phyloP scores from a whole-genome alignment of 2,329 filamentous ascomycete species.

The Falciphora oryzae region DNA sequence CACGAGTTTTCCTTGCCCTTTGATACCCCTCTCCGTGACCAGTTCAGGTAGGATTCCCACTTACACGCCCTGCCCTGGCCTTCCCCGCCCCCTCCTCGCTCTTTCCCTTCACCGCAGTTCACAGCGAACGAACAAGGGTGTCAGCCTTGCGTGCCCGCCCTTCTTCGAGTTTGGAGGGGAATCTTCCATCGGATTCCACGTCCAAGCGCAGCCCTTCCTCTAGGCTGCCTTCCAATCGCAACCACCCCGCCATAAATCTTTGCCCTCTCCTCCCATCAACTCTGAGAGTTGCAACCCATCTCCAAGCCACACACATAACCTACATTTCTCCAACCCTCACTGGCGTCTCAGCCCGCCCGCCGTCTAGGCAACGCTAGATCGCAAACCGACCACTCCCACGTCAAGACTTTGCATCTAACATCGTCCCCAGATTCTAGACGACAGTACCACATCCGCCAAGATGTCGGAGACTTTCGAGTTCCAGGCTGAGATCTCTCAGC shows the following conservation, averaged over 20 bases:
- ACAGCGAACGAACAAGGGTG: constrained; percentile 1
- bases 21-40: constrained; percentile 2
- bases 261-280: neutral
- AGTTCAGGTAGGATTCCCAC: constrained; percentile 8
- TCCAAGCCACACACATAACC: neutral
- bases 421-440: constrained; percentile 1
- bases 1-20: constrained; percentile 4
- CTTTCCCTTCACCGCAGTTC: constrained; percentile 3
- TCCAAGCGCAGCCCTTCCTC: neutral
- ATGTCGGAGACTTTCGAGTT: constrained; percentile 99
- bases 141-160: constrained; percentile 9
- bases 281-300: neutral
- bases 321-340: neutral
- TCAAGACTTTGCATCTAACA: neutral
- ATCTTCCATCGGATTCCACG: constrained; percentile 10
- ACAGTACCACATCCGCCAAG: constrained; percentile 38
- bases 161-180: neutral
- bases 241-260: neutral
- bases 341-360: neutral
- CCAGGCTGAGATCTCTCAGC: constrained; percentile 99
- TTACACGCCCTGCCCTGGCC: neutral
- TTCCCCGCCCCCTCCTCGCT: constrained; percentile 2
- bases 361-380: neutral
- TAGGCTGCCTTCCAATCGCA: neutral
- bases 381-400: neutral